phyloP scores from a whole-genome alignment of 805 yeast genomes.

The Wickerhamiella siamensis region DNA sequence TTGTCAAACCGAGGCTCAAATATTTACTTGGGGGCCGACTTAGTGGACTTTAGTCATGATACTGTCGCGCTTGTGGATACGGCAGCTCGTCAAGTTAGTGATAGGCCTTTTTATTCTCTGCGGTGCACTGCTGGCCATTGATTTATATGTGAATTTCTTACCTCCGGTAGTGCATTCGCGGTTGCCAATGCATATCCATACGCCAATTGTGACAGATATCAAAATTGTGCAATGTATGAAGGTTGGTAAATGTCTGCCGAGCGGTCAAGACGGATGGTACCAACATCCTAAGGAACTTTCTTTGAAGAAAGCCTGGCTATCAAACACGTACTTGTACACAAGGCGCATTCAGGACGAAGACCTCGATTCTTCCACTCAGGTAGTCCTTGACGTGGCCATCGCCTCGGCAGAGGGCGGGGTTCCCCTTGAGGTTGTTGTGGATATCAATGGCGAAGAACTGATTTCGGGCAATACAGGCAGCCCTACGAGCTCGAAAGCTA shows the following conservation, averaged over 20 bases:
- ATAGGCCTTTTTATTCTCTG: conserved; percentile 8
- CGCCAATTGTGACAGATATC: conserved; percentile 31
- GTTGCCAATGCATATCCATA: conserved; percentile 32
- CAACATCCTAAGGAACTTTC: conserved; percentile 34
- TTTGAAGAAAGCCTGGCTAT: conserved; percentile 33
- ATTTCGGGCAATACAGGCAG: conserved; percentile 10
- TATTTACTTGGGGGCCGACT: no score
- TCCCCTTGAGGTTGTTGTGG: conserved; percentile 17
- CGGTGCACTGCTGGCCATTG: conserved; percentile 27
- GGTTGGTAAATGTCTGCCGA: conserved; percentile 11
- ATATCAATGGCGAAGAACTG: conserved; percentile 5
- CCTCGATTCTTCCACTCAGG: conserved; percentile 26
- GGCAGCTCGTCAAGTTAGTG: conserved; percentile 8
- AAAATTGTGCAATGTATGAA: conserved; percentile 26
- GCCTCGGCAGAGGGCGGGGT: conserved; percentile 19
- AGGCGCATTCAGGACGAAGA: conserved; percentile 17
- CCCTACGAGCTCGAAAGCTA: conserved; percentile 5
- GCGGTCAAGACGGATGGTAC: conserved; percentile 29
- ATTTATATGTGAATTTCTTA: conserved; percentile 27
- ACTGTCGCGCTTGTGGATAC: conserved; percentile 3
- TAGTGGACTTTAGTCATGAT: not conserved
- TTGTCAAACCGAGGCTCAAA: no score
- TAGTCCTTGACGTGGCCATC: conserved; percentile 15
- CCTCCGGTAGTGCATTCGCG: conserved; percentile 24
- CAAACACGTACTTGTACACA: conserved; percentile 28